Evolutionary conservation across 2,329 filamentous ascomycete species (phyloP).

Genomic region (Penicillium sp.): DNA sequence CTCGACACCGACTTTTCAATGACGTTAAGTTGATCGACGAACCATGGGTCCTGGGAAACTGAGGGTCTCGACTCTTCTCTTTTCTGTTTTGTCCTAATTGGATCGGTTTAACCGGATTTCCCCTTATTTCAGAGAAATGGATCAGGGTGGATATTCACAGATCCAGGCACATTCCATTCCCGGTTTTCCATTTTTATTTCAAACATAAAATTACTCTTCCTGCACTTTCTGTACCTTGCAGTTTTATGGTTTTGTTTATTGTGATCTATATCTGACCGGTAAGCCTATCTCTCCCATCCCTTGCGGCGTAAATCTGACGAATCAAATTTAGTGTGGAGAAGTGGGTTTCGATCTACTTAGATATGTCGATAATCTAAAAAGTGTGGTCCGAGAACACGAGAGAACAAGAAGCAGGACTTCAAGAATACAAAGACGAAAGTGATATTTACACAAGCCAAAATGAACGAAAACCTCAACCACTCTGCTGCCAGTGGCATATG

Average conservation of each 20-base stretch:
- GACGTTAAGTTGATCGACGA: constrained; percentile 3
- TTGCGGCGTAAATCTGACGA: constrained; percentile 8
- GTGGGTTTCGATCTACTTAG: constrained; percentile 12
- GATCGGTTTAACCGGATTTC: neutral
- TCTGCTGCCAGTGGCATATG: constrained; percentile 11
- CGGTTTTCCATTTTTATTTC: neutral
- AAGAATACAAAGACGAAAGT: neutral
- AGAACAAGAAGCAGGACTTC: constrained; percentile 2
- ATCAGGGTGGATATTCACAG: neutral
- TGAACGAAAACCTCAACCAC: constrained; percentile 7
- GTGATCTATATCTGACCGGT: constrained; percentile 1
- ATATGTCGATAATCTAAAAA: constrained; percentile 25
- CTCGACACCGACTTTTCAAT: neutral
- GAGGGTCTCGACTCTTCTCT: neutral
- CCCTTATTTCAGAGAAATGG: neutral
- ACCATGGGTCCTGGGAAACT: neutral
- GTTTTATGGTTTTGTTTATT: neutral
- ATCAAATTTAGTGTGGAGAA: constrained; percentile 10
- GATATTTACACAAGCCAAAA: neutral
- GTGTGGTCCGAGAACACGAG: constrained; percentile 2
- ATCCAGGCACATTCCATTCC: constrained; percentile 1
- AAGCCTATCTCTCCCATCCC: neutral
- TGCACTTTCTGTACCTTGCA: constrained; percentile 7
- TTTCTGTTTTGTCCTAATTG: neutral
- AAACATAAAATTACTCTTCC: neutral